phyloP scores from a whole-genome alignment of 2,329 filamentous ascomycete species.

The Calonectria multiphialidica region DNA sequence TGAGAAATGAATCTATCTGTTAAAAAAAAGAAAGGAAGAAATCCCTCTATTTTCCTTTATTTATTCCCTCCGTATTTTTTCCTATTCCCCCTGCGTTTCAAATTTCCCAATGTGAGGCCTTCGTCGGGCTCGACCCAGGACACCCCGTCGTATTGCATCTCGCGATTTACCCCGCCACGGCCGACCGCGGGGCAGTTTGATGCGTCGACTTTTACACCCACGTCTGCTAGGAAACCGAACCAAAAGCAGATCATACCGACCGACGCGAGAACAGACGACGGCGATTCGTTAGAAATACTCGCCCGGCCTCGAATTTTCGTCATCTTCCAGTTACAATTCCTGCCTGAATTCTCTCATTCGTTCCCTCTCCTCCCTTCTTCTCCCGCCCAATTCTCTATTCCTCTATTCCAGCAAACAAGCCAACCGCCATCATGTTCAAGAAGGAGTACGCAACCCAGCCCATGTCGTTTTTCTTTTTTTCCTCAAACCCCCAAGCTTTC shows the following conservation, averaged over 20 bases:
- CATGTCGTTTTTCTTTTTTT: not conserved
- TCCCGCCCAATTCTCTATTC: not conserved
- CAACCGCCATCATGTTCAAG: constrained; percentile 80
- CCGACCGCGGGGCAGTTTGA: constrained; percentile 40
- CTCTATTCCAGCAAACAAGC: constrained; percentile 11
- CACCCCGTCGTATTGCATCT: constrained; percentile 41
- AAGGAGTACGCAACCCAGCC: constrained; percentile 76
- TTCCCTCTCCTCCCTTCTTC: not conserved
- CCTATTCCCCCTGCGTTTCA: not conserved
- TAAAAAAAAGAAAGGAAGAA: not conserved
- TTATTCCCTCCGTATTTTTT: not conserved
- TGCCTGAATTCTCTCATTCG: not conserved
- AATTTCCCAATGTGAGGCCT: constrained; percentile 1
- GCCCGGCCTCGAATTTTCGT: not conserved
- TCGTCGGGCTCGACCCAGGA: not conserved
- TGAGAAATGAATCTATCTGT: not conserved
- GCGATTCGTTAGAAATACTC: not conserved
- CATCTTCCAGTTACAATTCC: constrained; percentile 1
- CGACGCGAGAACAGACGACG: not conserved
- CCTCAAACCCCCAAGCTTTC: constrained; percentile 1
- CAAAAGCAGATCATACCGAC: not conserved
- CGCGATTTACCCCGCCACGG: constrained; percentile 45
- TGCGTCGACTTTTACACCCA: constrained; percentile 40
- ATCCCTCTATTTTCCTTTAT: too few relatives aligned
- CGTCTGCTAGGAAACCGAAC: constrained; percentile 13